Percentiles rank a stretch among this genome's conserved stretches.
phyloP scores from a whole-genome alignment of 768 basidiomycete species.

The Tephrocybe sp. region DNA sequence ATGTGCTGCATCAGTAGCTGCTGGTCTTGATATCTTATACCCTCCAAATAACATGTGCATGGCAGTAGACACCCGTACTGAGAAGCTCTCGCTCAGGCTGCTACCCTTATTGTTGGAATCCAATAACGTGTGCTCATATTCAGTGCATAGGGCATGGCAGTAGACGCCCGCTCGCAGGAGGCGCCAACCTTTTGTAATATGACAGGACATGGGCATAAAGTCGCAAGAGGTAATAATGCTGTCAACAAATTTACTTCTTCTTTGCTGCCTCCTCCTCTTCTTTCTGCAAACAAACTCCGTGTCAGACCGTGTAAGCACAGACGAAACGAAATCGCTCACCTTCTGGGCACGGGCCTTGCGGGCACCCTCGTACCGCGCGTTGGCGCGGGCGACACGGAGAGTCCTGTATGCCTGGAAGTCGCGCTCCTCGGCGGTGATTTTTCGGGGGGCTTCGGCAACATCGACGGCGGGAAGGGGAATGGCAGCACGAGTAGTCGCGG shows the following conservation, averaged over 20 bases:
- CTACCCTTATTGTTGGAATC: not conserved
- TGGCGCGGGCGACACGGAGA: slow-evolving; percentile 82
- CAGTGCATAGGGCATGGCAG: slow-evolving; percentile 38
- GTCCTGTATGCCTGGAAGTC: slow-evolving; percentile 86
- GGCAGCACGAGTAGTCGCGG: slow-evolving; percentile 67
- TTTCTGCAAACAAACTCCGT: slow-evolving; percentile 45
- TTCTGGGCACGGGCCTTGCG: slow-evolving; percentile 87
- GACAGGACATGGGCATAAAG: slow-evolving; percentile 26
- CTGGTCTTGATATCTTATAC: no score
- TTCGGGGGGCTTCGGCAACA: slow-evolving; percentile 82
- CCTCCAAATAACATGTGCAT: no score
- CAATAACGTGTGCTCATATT: slow-evolving; percentile 29
- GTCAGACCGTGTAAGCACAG: slow-evolving; percentile 14
- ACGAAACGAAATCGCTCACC: slow-evolving; percentile 43
- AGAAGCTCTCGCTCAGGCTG: no score
- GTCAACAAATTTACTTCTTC: slow-evolving; percentile 67
- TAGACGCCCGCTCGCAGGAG: slow-evolving; percentile 24
- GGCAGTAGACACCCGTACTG: no score
- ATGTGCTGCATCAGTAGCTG: no score
- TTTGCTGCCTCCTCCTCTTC: slow-evolving; percentile 92
- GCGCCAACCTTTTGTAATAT: slow-evolving; percentile 36
- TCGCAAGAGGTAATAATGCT: slow-evolving; percentile 24
- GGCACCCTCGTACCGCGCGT: slow-evolving; percentile 80
- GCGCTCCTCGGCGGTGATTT: slow-evolving; percentile 90
- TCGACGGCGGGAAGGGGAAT: slow-evolving; percentile 68